Percentiles rank a stretch among this genome's conserved stretches.
phyloP scores from a whole-genome alignment of 2,329 filamentous ascomycete species.

The Penicillium brasilianum region DNA sequence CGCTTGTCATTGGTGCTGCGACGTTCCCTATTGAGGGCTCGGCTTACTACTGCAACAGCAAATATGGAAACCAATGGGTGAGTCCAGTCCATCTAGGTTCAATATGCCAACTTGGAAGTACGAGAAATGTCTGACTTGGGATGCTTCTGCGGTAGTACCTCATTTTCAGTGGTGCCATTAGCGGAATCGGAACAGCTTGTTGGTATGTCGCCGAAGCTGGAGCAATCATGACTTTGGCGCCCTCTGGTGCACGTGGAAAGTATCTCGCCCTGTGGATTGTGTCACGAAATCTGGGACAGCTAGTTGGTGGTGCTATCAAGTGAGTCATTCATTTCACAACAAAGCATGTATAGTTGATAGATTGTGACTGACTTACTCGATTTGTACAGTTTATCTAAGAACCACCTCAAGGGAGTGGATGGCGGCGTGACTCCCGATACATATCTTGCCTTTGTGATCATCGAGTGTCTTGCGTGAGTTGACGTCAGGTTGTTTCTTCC shows the following conservation, averaged over 20 bases:
- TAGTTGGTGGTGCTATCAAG: slow-evolving; percentile 56
- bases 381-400: slow-evolving; percentile 43
- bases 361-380: neutral
- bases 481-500: neutral
- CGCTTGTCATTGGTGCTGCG: slow-evolving; percentile 48
- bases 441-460: slow-evolving; percentile 55
- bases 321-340: slow-evolving; percentile 27
- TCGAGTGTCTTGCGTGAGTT: slow-evolving; percentile 51
- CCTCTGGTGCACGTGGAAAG: slow-evolving; percentile 53
- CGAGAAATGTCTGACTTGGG: slow-evolving; percentile 1
- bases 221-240: slow-evolving; percentile 56
- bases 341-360: neutral
- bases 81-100: too few species aligned
- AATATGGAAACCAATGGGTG: slow-evolving; percentile 56
- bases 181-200: slow-evolving; percentile 50
- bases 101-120: too few species aligned
- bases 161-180: slow-evolving; percentile 47
- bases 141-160: slow-evolving; percentile 39
- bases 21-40: slow-evolving; percentile 55
- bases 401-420: slow-evolving; percentile 40
- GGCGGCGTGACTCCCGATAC: slow-evolving; percentile 53
- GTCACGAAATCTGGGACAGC: slow-evolving; percentile 53
- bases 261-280: slow-evolving; percentile 57
- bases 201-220: slow-evolving; percentile 58
- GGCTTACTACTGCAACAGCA: slow-evolving; percentile 56